These are phyloP conservation scores for Alternaria sp. DNA, from an alignment of 2,329 filamentous ascomycete genomes.

Conservation along the genomic window DNA sequence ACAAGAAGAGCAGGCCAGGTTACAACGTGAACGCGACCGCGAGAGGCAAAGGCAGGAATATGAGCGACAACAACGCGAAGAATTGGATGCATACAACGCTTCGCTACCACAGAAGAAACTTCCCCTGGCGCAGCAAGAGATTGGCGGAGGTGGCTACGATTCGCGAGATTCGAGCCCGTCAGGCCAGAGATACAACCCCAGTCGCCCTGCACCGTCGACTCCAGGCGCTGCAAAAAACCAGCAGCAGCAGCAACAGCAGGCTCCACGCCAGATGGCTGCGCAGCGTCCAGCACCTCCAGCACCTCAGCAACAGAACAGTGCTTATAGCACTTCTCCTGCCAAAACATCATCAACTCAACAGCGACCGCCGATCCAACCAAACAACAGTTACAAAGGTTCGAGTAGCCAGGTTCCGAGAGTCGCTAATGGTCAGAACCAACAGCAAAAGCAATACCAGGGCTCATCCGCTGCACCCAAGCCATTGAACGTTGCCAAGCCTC, in stretches of 20 bases:
- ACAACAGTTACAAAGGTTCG: conserved; percentile 45
- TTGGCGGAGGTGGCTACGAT: conserved; percentile 70
- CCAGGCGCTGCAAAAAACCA: conserved; percentile 62
- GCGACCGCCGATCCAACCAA: conserved; percentile 58
- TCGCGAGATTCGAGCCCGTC: conserved; percentile 56
- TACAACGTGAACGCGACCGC: conserved; percentile 51
- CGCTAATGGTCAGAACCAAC: conserved; percentile 55
- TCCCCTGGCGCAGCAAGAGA: conserved; percentile 86
- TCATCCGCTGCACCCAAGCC: conserved; percentile 64
- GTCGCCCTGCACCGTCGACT: conserved; percentile 81
- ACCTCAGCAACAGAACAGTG: conserved; percentile 57
- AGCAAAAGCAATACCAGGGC: conserved; percentile 50
- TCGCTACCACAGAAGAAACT: conserved; percentile 82
- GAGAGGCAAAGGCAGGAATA: conserved; percentile 54
- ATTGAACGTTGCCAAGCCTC: conserved; percentile 60
- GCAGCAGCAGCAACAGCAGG: conserved; percentile 61
- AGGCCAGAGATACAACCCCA: conserved; percentile 79
- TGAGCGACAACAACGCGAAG: conserved; percentile 65
- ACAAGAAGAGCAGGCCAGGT: conserved; percentile 53
- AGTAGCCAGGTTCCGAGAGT: conserved; percentile 54
- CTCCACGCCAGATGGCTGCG: conserved; percentile 66
- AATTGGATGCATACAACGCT: conserved; percentile 88
- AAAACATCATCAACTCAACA: conserved; percentile 39
- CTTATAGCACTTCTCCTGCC: conserved; percentile 41
- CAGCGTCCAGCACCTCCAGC: conserved; percentile 85